Base-by-base conservation (phyloP, 768 basidiomycete genomes). In the Termitomyces heimii region DNA sequence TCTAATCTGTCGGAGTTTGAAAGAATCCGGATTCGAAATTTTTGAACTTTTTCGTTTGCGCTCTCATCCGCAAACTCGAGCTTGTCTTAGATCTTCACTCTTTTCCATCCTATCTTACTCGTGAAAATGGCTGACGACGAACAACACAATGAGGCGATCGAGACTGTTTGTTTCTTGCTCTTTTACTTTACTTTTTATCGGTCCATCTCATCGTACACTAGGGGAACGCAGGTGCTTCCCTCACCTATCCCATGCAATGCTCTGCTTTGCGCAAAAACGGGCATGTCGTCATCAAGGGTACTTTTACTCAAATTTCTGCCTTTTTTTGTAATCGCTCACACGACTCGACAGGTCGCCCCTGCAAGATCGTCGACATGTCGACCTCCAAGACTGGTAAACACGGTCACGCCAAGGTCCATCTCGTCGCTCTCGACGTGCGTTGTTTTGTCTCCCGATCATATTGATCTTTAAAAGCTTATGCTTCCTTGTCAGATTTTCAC, bases 371-470 rank as follows among this genome's bases (percentile, higher is more conserved):
- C 67, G 94, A 97, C 73, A 98, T 97, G 95, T 96, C 94, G 62
- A 97, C 95, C 78, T 98, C 95, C 73, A 98, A 98, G 86, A 96
- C 94, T 48, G 95, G 96, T 67, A 98, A 98, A 85, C 96, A 98
- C 81, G 96, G 96, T 67, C 96, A 99, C 80, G 96, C 97, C 75
- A 99, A 98, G 78, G 97, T 98, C 70, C 94, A 98, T 77, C 83
- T 99, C 62, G 84, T 98, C 66, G 97, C 86, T 71, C 91, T 92
- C 71, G 97, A 99, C 77, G 95, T 97, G 70, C 61, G 93, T 84
- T n/a, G 32, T 47, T 18, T 58, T 28, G 51, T 31, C 14, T 54
- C 24, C n/a, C 44, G 24, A 50, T 37, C 10, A 22, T 44, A 26
- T 28, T 43, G 57, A 47, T 45, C 42, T 22, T 58, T 18, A 16